Conservation (phyloP, 2,329 filamentous ascomycete species). For the Xylaria sp. region DNA sequence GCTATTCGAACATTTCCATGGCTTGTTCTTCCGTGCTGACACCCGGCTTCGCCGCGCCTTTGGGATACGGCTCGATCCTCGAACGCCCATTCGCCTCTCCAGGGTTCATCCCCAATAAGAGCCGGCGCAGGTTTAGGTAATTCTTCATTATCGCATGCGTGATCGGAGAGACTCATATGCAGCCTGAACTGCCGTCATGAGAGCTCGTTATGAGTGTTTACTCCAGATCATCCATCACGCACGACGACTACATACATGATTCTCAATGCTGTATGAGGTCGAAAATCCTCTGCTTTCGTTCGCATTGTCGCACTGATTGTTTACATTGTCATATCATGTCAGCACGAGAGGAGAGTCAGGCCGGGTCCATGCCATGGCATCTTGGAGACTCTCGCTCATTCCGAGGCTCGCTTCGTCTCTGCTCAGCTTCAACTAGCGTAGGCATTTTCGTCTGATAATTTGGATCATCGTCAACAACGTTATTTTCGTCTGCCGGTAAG, state of each 20-base stretch:
- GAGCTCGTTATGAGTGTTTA: not conserved
- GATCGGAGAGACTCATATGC: not conserved
- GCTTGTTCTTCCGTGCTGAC: conserved; percentile 3
- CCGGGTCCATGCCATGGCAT: not conserved
- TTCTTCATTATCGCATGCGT: not conserved
- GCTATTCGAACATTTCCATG: not conserved
- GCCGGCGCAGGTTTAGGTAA: not conserved
- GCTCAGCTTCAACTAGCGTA: not conserved
- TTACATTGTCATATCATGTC: not conserved
- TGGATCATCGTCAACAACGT: not conserved
- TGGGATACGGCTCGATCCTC: not conserved
- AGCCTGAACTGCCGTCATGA: not conserved
- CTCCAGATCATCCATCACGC: not conserved
- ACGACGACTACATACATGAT: not conserved
- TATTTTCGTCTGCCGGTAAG: not conserved
- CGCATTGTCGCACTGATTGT: not conserved
- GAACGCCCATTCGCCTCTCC: not conserved
- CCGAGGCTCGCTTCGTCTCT: not conserved
- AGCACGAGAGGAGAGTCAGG: not conserved
- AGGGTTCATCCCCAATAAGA: conserved; percentile 5
- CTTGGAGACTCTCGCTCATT: not conserved
- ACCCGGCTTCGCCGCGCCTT: not conserved
- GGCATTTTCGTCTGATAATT: not conserved
- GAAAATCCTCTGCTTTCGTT: not conserved
- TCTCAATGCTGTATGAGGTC: no score